Percentiles rank a stretch among this genome's conserved stretches.
Conservation (phyloP, 495 filamentous ascomycete genomes). For the Hypomontagnella monticulosa region DNA sequence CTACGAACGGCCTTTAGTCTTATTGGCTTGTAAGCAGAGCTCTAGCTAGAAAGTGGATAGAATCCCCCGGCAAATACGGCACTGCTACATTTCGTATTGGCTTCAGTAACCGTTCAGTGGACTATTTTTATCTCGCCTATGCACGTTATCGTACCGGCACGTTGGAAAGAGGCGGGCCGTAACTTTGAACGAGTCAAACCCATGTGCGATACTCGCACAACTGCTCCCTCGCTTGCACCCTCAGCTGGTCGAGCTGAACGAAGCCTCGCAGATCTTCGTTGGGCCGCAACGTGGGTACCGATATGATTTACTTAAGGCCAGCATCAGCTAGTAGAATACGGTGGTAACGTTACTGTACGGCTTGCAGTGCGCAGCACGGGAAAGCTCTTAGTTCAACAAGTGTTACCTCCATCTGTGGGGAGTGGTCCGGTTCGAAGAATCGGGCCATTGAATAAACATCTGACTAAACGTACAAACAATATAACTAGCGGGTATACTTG, state of each 20-base stretch:
- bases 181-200: slow-evolving; percentile 12
- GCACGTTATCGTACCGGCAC: slow-evolving; percentile 30
- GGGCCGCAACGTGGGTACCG: no score
- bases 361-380: background rate
- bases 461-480: background rate
- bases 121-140: slow-evolving; percentile 33
- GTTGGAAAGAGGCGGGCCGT: slow-evolving; percentile 20
- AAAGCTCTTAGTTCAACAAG: slow-evolving; percentile 10
- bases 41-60: slow-evolving; percentile 11
- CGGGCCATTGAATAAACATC: background rate
- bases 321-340: slow-evolving; percentile 16
- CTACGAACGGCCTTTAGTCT: background rate
- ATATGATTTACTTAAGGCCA: background rate
- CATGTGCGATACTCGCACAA: background rate
- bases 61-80: slow-evolving; percentile 15
- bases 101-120: background rate
- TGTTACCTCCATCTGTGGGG: background rate
- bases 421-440: background rate
- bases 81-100: slow-evolving; percentile 21
- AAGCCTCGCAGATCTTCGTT: background rate
- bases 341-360: slow-evolving; percentile 34
- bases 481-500: background rate
- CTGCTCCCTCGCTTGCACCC: no score
- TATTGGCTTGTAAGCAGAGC: slow-evolving; percentile 1
- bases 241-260: no score